These are phyloP conservation scores for Agrostemma githago DNA, from an alignment of 148 eudicot genomes.

Conservation along the genomic window DNA sequence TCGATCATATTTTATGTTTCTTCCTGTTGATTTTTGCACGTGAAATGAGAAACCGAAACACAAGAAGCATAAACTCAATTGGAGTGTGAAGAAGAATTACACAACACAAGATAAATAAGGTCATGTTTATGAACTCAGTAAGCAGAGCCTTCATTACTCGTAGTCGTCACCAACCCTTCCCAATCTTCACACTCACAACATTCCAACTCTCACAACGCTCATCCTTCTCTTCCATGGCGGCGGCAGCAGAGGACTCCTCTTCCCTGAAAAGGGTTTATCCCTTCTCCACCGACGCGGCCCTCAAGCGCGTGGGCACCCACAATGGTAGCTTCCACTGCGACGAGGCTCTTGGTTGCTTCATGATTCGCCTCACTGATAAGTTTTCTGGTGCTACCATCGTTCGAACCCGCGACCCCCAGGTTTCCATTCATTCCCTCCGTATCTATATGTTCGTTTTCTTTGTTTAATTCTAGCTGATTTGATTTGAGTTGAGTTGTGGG, in stretches of 20 bases:
- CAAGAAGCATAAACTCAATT: too few relatives aligned
- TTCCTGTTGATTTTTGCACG: too few relatives aligned
- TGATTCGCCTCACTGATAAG: constrained; percentile 73
- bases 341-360: constrained; percentile 90
- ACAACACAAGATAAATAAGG: too few relatives aligned
- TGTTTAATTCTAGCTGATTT: not conserved
- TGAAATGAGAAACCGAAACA: too few relatives aligned
- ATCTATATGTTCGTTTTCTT: not conserved
- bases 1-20: too few relatives aligned
- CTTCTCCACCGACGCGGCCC: constrained; percentile 33
- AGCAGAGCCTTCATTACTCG: not conserved
- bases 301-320: constrained; percentile 71
- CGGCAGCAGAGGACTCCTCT: constrained; percentile 10
- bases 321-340: constrained; percentile 92
- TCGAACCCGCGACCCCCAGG: constrained; percentile 78
- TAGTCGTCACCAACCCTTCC: constrained; percentile 9
- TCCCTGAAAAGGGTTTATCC: constrained; percentile 36
- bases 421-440: not conserved
- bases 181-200: constrained; percentile 1
- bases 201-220: constrained; percentile 8
- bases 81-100: too few relatives aligned
- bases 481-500: not conserved
- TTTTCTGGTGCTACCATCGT: constrained; percentile 56
- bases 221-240: constrained; percentile 30
- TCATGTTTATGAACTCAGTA: constrained; percentile 8